phyloP scores from a whole-genome alignment of 768 basidiomycete genomes.

The Fomitopsis serialis region DNA sequence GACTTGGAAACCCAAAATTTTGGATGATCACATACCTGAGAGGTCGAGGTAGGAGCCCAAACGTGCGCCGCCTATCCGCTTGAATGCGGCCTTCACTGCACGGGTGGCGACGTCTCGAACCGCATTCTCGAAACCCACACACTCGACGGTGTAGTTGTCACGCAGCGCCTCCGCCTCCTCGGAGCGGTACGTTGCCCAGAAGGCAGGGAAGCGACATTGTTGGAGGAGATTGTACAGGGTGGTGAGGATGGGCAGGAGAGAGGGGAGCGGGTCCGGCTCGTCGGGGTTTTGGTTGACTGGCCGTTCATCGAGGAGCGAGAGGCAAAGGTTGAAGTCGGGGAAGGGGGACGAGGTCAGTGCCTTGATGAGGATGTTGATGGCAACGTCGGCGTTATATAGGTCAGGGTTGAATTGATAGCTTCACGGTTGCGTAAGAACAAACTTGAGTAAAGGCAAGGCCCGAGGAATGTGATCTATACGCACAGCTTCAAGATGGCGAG shows the following conservation, averaged over 20 bases:
- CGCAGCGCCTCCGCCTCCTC: slow-evolving; percentile 64
- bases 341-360: slow-evolving; percentile 78
- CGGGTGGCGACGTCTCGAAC: slow-evolving; percentile 72
- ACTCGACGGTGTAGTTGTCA: slow-evolving; percentile 85
- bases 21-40: slow-evolving; percentile 37
- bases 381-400: slow-evolving; percentile 88
- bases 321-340: slow-evolving; percentile 92
- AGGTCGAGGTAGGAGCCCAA: slow-evolving; percentile 70
- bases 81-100: slow-evolving; percentile 76
- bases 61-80: slow-evolving; percentile 60
- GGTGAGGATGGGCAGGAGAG: slow-evolving; percentile 63
- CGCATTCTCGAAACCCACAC: slow-evolving; percentile 78
- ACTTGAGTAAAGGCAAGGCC: neutral
- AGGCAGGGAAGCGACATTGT: slow-evolving; percentile 83
- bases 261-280: slow-evolving; percentile 77
- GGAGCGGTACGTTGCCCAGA: slow-evolving; percentile 76
- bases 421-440: neutral
- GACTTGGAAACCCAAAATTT: too few species aligned
- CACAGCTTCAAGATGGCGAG: slow-evolving; percentile 92
- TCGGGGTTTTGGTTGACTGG: slow-evolving; percentile 49
- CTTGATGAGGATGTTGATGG: slow-evolving; percentile 93
- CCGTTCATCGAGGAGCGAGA: slow-evolving; percentile 86
- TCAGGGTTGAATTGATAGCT: slow-evolving; percentile 97
- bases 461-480: slow-evolving; percentile 15
- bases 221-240: slow-evolving; percentile 65